Percentiles rank a stretch among this genome's conserved stretches.
phyloP scores from a whole-genome alignment of 2,329 filamentous ascomycete genomes.

The Amesomyces nigricolor region DNA sequence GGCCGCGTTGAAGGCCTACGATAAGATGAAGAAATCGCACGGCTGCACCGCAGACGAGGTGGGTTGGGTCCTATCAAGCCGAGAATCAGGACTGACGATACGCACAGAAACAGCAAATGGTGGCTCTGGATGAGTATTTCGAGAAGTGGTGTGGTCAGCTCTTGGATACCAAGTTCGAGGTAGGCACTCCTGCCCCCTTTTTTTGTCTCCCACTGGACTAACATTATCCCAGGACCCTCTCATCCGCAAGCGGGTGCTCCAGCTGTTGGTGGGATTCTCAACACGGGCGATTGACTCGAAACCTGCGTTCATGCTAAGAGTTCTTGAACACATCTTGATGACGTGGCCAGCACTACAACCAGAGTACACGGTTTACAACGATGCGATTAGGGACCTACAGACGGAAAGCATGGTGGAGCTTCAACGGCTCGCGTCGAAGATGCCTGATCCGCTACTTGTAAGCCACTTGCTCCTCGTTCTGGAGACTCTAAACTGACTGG shows the following conservation, averaged over 20 bases:
- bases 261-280: constrained; percentile 78
- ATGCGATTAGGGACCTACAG: constrained; percentile 85
- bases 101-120: constrained; percentile 44
- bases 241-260: constrained; percentile 74
- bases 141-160: constrained; percentile 68
- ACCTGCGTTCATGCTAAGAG: constrained; percentile 75
- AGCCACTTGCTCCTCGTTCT: constrained; percentile 23
- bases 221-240: constrained; percentile 59
- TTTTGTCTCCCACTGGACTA: constrained; percentile 14
- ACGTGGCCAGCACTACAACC: constrained; percentile 71
- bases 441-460: constrained; percentile 82
- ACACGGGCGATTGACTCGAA: constrained; percentile 74
- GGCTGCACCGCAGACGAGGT: constrained; percentile 27
- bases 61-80: constrained; percentile 10
- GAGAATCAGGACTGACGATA: background rate
- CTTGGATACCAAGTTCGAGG: constrained; percentile 65
- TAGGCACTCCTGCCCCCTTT: constrained; percentile 21
- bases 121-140: constrained; percentile 56
- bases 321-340: constrained; percentile 85
- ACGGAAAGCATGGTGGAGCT: constrained; percentile 79
- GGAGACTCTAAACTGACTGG: constrained; percentile 20
- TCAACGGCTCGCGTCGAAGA: constrained; percentile 80
- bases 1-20: constrained; percentile 80
- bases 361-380: constrained; percentile 68
- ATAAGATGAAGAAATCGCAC: constrained; percentile 58